Percentiles rank a stretch among this genome's conserved stretches.
Conservation (phyloP, 164 flowering plant species). For the Sedum album region DNA sequence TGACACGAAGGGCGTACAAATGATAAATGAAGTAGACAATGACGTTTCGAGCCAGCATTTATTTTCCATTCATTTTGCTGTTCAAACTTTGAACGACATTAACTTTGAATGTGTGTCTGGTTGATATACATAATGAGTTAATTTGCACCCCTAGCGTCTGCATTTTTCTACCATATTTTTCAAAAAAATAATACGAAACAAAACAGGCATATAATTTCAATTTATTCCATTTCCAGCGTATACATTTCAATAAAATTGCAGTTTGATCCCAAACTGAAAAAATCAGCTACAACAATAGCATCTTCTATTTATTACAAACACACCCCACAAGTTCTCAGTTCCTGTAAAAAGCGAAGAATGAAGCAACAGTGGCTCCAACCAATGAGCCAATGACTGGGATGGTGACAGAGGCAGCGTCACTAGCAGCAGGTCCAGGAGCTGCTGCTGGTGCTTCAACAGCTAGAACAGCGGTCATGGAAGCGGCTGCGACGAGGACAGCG, state of each 20-base stretch:
- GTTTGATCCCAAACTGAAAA: not conserved
- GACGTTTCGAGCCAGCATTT: not conserved
- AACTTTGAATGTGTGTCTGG: not conserved
- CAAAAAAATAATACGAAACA: too few species aligned
- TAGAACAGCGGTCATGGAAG: slow-evolving; percentile 34
- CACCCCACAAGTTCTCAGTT: slow-evolving; percentile 11
- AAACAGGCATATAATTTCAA: too few species aligned
- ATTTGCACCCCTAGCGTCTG: not conserved
- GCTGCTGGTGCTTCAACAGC: slow-evolving; percentile 12
- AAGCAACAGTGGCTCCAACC: slow-evolving; percentile 22
- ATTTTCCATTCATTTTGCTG: not conserved
- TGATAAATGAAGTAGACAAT: not conserved
- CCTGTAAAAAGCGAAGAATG: slow-evolving; percentile 21
- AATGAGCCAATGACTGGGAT: slow-evolving; percentile 21
- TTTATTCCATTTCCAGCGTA: not conserved
- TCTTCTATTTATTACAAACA: not conserved
- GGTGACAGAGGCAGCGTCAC: slow-evolving; percentile 16
- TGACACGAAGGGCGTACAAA: not conserved
- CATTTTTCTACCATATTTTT: too few species aligned
- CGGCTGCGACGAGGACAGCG: slow-evolving; percentile 36
- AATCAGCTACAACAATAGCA: not conserved
- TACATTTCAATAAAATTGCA: not conserved
- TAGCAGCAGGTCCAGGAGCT: slow-evolving; percentile 18
- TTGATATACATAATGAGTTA: not conserved
- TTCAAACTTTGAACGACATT: not conserved